Evolutionary conservation across 495 filamentous ascomycete genomes (phyloP), one percentile per base, ranked within the genome.

Genomic region (Penicillium canescens): DNA sequence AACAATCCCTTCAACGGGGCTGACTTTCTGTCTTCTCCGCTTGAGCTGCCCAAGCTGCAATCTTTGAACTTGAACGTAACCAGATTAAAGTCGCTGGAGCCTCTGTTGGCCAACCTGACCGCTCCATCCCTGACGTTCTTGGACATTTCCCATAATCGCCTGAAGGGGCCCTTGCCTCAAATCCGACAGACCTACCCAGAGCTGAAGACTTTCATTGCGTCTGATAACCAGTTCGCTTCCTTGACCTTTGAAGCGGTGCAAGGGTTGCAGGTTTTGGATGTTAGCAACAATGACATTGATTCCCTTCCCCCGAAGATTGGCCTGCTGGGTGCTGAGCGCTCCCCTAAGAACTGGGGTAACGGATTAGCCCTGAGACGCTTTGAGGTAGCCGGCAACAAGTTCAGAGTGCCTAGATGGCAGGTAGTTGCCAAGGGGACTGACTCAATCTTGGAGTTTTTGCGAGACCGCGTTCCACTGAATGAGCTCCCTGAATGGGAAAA

Each of bases 391-490:
- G 90, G 90, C 8, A 96, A 96, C 66, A 78, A 78, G 24, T 96
- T 96, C 67, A 73, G 88, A 16, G 92, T 96, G 39, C 93, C 93
- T n/a, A 79, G 88, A 37, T 91, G 86, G 79, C 90, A 88, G 47
- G 80, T 96, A 12, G 72, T 98, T 50, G 89, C 91, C 49, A 89
- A 92, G 53, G 93, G 93, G 7, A 96, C 91, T 1, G 90, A 95
- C 63, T 85, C 88, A 14, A 82, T 91, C n/a, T 74, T 96, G 59
- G 78, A 87, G 45, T 98, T 89, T 87, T 65, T 96, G 50, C 83
- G 88, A 53, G 87, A 88, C 43, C 82, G 86, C 52, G 86, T 98
- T 35, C 87, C 89, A 0, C 80, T 78, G 11, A 82, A 83, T 21
- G 89, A 89, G 23, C 52, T 76, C 21, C 58, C 56, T 20, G 69